A percentile compares a stretch with the other conserved stretches of the same genome.
These are phyloP conservation scores for Picea sitchensis DNA, from an alignment of 75 land plant genomes.

Conservation along the genomic window DNA sequence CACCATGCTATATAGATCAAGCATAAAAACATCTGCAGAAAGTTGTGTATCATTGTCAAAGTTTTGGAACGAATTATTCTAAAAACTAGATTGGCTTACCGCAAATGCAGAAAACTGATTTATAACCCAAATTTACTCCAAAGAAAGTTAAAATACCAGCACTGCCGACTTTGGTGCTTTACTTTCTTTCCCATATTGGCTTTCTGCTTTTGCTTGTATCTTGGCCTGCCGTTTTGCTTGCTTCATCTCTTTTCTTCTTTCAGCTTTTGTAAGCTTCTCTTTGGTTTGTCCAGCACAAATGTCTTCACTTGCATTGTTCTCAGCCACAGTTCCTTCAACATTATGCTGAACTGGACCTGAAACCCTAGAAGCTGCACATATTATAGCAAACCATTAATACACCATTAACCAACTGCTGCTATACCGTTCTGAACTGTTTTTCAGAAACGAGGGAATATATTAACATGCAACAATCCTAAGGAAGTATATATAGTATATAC, in stretches of 20 bases:
- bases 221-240: constrained; percentile 63
- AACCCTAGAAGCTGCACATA: constrained; percentile 5
- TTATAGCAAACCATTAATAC: no score
- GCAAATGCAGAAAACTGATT: not conserved
- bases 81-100: not conserved
- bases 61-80: not conserved
- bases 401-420: not conserved
- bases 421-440: not conserved
- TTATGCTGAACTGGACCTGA: not conserved
- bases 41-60: no score
- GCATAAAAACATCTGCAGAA: no score
- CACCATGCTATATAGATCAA: no score
- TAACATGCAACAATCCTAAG: not conserved
- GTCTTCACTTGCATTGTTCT: constrained; percentile 1
- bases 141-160: constrained; percentile 29
- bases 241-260: constrained; percentile 68
- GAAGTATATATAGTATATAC: not conserved
- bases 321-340: not conserved
- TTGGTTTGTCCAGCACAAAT: constrained; percentile 15
- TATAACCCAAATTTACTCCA: not conserved
- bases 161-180: constrained; percentile 37
- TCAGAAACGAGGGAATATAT: not conserved
- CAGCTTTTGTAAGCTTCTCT: constrained; percentile 66
- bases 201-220: constrained; percentile 36
- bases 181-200: constrained; percentile 7